phyloP scores from a whole-genome alignment of 2,329 filamentous ascomycete genomes.

The Pseudogymnoascus sp. region DNA sequence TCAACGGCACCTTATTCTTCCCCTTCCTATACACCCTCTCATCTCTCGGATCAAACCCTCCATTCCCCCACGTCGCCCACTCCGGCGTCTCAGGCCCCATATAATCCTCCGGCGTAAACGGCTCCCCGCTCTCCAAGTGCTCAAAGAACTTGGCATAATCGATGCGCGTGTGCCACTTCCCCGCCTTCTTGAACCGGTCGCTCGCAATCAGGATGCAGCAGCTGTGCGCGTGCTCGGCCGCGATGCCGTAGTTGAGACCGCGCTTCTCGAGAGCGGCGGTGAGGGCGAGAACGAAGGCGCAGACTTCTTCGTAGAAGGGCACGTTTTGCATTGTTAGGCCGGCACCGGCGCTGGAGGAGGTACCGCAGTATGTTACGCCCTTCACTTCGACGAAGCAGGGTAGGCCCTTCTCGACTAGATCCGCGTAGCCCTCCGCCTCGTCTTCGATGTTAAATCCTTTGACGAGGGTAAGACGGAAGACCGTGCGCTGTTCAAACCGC shows the following conservation, averaged over 20 bases:
- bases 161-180: conserved; percentile 85
- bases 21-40: conserved; percentile 82
- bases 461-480: conserved; percentile 89
- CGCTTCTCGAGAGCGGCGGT: conserved; percentile 59
- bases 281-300: conserved; percentile 70
- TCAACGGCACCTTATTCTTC: conserved; percentile 33
- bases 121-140: conserved; percentile 60
- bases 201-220: conserved; percentile 87
- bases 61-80: conserved; percentile 92
- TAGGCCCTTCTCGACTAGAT: conserved; percentile 75
- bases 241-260: conserved; percentile 79
- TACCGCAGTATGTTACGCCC: conserved; percentile 94
- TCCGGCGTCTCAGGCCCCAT: conserved; percentile 77
- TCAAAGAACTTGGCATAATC: conserved; percentile 86
- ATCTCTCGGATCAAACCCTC: conserved; percentile 88
- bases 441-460: conserved; percentile 98
- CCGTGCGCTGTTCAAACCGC: conserved; percentile 79
- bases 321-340: conserved; percentile 97
- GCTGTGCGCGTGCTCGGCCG: conserved; percentile 88
- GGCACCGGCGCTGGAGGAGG: conserved; percentile 71
- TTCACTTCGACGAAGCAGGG: conserved; percentile 95
- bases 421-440: conserved; percentile 82
- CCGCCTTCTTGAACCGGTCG: conserved; percentile 66
- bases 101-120: conserved; percentile 84
- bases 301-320: conserved; percentile 88